These are phyloP conservation scores for Sphaerostilbella broomeana DNA, from an alignment of 2,329 filamentous ascomycete species.

Conservation along the genomic window DNA sequence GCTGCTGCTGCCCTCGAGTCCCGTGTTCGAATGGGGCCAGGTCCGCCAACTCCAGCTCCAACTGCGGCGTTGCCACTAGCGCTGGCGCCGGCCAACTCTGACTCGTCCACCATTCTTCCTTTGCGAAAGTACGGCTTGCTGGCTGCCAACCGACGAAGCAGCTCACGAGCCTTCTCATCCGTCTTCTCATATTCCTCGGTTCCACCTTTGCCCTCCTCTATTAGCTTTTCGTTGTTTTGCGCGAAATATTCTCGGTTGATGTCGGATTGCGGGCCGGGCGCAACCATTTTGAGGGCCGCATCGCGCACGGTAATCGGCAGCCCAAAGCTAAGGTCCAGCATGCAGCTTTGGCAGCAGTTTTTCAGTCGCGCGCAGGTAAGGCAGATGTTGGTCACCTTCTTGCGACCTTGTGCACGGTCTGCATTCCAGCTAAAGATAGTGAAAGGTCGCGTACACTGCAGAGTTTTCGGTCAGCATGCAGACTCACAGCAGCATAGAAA, in stretches of 20 bases:
- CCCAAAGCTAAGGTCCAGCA: slow-evolving; percentile 95
- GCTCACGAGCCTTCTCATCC: slow-evolving; percentile 89
- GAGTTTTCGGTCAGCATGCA: slow-evolving; percentile 6
- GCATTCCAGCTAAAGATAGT: slow-evolving; percentile 94
- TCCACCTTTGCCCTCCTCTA: slow-evolving; percentile 81
- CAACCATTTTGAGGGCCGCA: slow-evolving; percentile 95
- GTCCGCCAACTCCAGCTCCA: slow-evolving; percentile 54
- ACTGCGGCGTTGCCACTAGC: slow-evolving; percentile 42
- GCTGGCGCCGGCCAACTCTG: slow-evolving; percentile 29
- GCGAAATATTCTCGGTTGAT: slow-evolving; percentile 98
- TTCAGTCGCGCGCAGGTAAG: slow-evolving; percentile 94
- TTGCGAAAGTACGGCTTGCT: slow-evolving; percentile 96
- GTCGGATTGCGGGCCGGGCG: slow-evolving; percentile 81
- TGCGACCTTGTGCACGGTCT: slow-evolving; percentile 77
- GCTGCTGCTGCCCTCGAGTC: slow-evolving; percentile 50
- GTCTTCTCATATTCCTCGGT: slow-evolving; percentile 93
- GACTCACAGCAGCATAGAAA: background rate
- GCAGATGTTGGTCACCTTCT: slow-evolving; percentile 92
- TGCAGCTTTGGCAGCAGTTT: slow-evolving; percentile 98
- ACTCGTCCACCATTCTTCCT: slow-evolving; percentile 65
- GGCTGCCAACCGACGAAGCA: slow-evolving; percentile 75
- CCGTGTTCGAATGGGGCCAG: slow-evolving; percentile 73
- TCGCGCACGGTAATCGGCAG: slow-evolving; percentile 92
- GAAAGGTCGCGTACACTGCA: slow-evolving; percentile 79
- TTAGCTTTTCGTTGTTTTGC: slow-evolving; percentile 91